These are phyloP conservation scores for Solanum tacnaense DNA, from an alignment of 257 asterid species.

Conservation along the genomic window DNA sequence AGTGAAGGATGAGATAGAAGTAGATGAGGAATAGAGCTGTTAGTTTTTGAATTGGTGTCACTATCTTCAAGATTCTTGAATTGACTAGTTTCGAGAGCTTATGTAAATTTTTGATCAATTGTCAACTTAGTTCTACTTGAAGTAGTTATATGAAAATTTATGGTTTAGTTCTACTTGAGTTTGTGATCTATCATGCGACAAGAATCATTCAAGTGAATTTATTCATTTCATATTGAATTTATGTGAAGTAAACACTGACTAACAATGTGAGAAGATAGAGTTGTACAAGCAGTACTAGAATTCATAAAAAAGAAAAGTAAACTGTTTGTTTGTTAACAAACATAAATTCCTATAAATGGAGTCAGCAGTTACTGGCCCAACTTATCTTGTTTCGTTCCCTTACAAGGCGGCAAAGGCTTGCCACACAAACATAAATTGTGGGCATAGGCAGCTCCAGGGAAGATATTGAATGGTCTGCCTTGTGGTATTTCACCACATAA, in stretches of 20 bases:
- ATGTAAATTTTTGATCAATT: slow-evolving; percentile 29
- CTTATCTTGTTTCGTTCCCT: slow-evolving; percentile 17
- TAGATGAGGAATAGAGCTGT: slow-evolving; percentile 29
- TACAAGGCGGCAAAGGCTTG: slow-evolving; percentile 70
- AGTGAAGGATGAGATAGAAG: slow-evolving; percentile 14
- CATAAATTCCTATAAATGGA: slow-evolving; percentile 15
- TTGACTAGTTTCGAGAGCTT: background rate
- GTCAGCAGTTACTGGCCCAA: slow-evolving; percentile 77
- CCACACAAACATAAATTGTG: slow-evolving; percentile 83
- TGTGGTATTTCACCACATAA: slow-evolving; percentile 90
- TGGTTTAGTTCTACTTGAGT: background rate
- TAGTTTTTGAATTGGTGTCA: background rate
- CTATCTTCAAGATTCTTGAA: background rate
- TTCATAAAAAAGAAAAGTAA: background rate
- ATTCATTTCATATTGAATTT: slow-evolving; percentile 1
- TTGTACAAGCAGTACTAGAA: slow-evolving; percentile 6
- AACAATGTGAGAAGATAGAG: background rate
- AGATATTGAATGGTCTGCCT: slow-evolving; percentile 57
- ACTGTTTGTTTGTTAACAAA: slow-evolving; percentile 29
- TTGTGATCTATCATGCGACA: too few species aligned
- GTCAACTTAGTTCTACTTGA: background rate
- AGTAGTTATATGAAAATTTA: background rate
- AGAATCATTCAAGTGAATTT: background rate
- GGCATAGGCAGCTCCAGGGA: slow-evolving; percentile 61
- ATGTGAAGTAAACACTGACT: background rate